Evolutionary conservation across 805 yeast genomes (phyloP).

Genomic region (Yamadazyma kitorensis): DNA sequence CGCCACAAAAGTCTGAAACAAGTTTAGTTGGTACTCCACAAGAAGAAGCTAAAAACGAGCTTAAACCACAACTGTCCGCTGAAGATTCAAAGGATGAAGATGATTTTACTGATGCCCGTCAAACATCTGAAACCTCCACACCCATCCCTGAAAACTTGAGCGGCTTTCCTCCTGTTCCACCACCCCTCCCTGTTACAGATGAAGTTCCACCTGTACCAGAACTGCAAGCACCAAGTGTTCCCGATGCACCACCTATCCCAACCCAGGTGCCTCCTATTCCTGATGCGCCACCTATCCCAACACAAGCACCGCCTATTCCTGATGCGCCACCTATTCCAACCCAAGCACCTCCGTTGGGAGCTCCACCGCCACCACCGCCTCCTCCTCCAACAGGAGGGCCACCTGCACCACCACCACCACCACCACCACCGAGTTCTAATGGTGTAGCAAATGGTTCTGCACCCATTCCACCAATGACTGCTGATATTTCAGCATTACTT

Average conservation of each 20-base stretch:
- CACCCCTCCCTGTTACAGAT: slow-evolving; percentile 12
- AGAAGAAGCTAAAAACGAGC: slow-evolving; percentile 9
- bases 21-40: slow-evolving; percentile 15
- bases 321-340: slow-evolving; percentile 19
- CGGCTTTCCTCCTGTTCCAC: slow-evolving; percentile 1
- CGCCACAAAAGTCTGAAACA: slow-evolving; percentile 23
- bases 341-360: slow-evolving; percentile 28
- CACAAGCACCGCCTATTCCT: slow-evolving; percentile 25
- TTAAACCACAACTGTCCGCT: slow-evolving; percentile 10
- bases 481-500: slow-evolving; percentile 47
- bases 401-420: slow-evolving; percentile 23
- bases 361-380: slow-evolving; percentile 22
- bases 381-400: slow-evolving; percentile 14
- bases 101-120: slow-evolving; percentile 8
- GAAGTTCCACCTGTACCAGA: slow-evolving; percentile 19
- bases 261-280: slow-evolving; percentile 16
- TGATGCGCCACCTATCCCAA: slow-evolving; percentile 22
- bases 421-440: slow-evolving; percentile 24
- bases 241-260: slow-evolving; percentile 22
- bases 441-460: slow-evolving; percentile 28
- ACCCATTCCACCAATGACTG: slow-evolving; percentile 21
- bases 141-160: no score
- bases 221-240: slow-evolving; percentile 15
- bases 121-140: slow-evolving; percentile 3
- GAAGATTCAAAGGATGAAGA: slow-evolving; percentile 3